Percentiles rank a stretch among this genome's conserved stretches.
Conservation (phyloP, 371 early-diverging fungal genomes). For the Apophysomyces sp. region DNA sequence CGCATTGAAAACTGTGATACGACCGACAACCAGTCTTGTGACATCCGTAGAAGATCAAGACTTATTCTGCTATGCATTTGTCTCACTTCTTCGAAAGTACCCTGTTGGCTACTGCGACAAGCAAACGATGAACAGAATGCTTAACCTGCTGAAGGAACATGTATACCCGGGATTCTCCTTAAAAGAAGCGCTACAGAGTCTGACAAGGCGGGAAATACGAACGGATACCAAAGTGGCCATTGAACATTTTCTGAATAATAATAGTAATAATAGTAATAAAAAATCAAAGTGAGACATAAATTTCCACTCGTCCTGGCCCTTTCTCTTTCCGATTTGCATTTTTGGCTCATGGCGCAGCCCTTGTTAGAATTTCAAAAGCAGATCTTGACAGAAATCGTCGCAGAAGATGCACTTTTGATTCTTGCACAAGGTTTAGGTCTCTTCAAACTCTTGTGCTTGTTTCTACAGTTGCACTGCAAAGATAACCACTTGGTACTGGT, state of each 20-base stretch:
- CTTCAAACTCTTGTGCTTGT: constrained; percentile 62
- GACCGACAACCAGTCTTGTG: neutral
- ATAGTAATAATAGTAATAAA: too few relatives aligned
- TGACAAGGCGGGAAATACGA: neutral
- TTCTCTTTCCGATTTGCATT: neutral
- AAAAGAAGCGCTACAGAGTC: neutral
- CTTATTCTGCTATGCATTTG: neutral
- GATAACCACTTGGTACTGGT: constrained; percentile 79
- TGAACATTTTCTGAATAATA: neutral
- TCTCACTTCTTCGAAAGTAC: neutral
- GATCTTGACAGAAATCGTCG: constrained; percentile 67
- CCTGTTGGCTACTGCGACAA: neutral
- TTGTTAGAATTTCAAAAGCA: constrained; percentile 70
- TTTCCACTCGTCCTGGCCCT: too few relatives aligned
- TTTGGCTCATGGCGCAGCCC: constrained; percentile 1
- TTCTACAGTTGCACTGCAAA: constrained; percentile 68
- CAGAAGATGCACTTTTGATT: constrained; percentile 83
- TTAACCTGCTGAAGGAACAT: neutral
- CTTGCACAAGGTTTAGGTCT: constrained; percentile 82
- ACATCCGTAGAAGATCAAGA: neutral
- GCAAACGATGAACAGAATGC: neutral
- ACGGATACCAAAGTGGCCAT: neutral
- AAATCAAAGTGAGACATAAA: too few relatives aligned
- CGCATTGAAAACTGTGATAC: neutral
- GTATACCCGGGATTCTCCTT: neutral